These are phyloP conservation scores for Fraxinus ornus DNA, from an alignment of 305 asterid species.

Conservation along the genomic window DNA sequence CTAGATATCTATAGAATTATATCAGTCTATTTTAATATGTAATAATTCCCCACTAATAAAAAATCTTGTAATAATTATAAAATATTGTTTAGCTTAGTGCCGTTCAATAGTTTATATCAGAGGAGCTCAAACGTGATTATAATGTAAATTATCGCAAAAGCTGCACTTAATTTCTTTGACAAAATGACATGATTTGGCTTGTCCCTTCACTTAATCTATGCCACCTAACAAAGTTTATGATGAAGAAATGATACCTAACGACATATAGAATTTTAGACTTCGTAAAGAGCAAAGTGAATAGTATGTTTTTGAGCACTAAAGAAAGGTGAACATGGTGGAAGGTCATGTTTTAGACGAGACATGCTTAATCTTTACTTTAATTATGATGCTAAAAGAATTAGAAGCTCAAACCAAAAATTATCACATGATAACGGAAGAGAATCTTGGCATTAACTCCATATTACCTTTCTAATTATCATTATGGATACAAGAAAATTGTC, in stretches of 20 bases:
- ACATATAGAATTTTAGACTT: conserved; percentile 22
- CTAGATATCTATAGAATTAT: not conserved
- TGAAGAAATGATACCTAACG: conserved; percentile 39
- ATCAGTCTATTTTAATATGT: not conserved
- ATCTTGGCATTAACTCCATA: conserved; percentile 3
- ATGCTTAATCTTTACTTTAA: conserved; percentile 28
- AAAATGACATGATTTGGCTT: conserved; percentile 1
- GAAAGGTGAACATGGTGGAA: conserved; percentile 36
- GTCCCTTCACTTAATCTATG: conserved; percentile 12
- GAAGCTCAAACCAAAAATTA: not conserved
- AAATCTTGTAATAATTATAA: not conserved
- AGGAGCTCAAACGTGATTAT: not conserved
- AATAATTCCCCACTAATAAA: no score
- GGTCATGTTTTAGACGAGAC: conserved; percentile 33
- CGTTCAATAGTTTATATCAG: not conserved
- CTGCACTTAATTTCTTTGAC: not conserved
- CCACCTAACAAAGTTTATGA: conserved; percentile 38
- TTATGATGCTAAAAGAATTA: conserved; percentile 29
- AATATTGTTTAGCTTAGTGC: not conserved
- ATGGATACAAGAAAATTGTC: not conserved
- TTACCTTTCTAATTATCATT: conserved; percentile 4
- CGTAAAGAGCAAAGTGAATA: not conserved
- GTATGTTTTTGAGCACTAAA: conserved; percentile 21
- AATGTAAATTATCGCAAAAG: not conserved
- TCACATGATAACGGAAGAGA: not conserved